These are phyloP conservation scores for Mortierella sp. DNA, from an alignment of 371 early-diverging fungal species.

Conservation along the genomic window DNA sequence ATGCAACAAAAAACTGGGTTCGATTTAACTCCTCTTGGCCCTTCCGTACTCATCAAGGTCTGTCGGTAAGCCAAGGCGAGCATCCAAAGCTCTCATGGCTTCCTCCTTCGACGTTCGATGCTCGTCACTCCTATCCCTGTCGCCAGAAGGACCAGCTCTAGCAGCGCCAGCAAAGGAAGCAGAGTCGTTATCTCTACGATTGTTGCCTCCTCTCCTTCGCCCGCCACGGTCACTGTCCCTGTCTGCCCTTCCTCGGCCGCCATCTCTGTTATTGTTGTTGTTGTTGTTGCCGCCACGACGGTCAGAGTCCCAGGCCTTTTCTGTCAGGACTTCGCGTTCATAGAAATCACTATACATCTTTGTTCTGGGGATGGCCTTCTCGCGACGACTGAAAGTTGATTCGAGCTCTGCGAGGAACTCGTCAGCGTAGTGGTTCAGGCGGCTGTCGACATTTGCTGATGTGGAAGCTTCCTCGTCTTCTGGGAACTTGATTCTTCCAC, in stretches of 20 bases:
- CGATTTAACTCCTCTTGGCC: conserved; percentile 11
- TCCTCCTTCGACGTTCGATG: conserved; percentile 17
- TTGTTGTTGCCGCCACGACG: background rate
- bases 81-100: conserved; percentile 33
- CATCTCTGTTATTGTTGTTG: background rate
- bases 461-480: conserved; percentile 2
- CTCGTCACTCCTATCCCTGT: background rate
- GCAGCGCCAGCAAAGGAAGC: conserved; percentile 1
- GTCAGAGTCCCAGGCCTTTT: conserved; percentile 15
- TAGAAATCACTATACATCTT: conserved; percentile 54
- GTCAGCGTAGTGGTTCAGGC: conserved; percentile 30
- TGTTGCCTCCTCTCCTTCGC: conserved; percentile 19
- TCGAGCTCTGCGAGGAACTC: conserved; percentile 50
- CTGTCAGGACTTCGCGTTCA: conserved; percentile 37
- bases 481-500: conserved; percentile 32
- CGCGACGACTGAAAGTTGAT: conserved; percentile 44
- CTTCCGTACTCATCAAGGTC: conserved; percentile 49
- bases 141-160: background rate
- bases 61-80: conserved; percentile 30
- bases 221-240: conserved; percentile 11
- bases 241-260: too few species aligned
- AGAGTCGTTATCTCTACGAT: background rate
- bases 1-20: background rate
- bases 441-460: background rate
- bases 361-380: conserved; percentile 43